A percentile compares a stretch with the other conserved stretches of the same genome.
Evolutionary conservation across 306 rosid species (phyloP).

Genomic region (Ochetophila trinervis): DNA sequence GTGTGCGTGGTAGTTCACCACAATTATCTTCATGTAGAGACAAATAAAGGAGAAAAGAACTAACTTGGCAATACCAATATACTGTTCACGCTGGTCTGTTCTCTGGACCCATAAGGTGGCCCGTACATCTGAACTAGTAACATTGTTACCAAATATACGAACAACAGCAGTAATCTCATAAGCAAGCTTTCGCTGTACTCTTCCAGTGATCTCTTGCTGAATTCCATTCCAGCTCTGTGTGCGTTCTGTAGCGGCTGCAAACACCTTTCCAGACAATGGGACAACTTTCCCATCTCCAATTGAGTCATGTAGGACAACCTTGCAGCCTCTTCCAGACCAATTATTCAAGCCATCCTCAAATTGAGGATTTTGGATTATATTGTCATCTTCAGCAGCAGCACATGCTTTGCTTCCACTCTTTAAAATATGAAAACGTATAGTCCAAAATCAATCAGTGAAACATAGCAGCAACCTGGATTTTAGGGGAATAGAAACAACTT

Average conservation of each 20-base stretch:
- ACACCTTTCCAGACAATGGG: constrained; percentile 64
- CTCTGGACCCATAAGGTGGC: constrained; percentile 79
- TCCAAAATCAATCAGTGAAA: constrained; percentile 17
- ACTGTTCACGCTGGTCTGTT: constrained; percentile 70
- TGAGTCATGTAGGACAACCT: constrained; percentile 67
- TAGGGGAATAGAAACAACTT: neutral
- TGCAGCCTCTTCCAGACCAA: constrained; percentile 96
- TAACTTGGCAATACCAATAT: constrained; percentile 86
- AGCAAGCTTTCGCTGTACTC: constrained; percentile 82
- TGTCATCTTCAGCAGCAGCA: constrained; percentile 42
- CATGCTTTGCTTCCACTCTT: constrained; percentile 37
- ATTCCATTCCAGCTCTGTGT: constrained; percentile 88
- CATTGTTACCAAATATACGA: constrained; percentile 75
- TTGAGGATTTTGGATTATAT: constrained; percentile 57
- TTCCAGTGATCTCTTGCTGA: constrained; percentile 86
- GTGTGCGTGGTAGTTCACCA: neutral
- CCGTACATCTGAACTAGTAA: constrained; percentile 61
- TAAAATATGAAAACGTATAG: constrained; percentile 6
- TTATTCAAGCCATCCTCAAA: constrained; percentile 80
- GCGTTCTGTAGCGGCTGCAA: constrained; percentile 79
- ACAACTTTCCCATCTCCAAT: constrained; percentile 73
- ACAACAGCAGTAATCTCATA: constrained; percentile 70
- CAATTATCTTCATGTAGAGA: constrained; percentile 1
- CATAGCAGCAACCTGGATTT: neutral
- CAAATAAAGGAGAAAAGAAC: constrained; percentile 17